A percentile compares a stretch with the other conserved stretches of the same genome.
These are phyloP conservation scores for Termitomyces sp. DNA, from an alignment of 768 basidiomycete species.

Conservation along the genomic window DNA sequence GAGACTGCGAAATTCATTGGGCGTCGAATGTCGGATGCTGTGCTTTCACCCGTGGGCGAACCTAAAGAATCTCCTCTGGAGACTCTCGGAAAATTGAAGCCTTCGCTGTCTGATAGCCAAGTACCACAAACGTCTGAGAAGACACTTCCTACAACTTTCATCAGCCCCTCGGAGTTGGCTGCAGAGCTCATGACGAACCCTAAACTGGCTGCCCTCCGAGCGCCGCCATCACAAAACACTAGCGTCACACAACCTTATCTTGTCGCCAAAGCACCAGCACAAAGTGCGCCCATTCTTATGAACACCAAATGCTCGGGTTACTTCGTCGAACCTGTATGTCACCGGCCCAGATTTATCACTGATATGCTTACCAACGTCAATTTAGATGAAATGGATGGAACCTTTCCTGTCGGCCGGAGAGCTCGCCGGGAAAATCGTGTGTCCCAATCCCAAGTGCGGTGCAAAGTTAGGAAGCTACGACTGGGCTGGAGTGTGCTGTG, in stretches of 20 bases:
- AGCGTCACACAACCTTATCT: conserved; percentile 16
- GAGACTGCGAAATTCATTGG: conserved; percentile 30
- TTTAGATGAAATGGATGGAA: conserved; percentile 97
- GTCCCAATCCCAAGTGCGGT: conserved; percentile 88
- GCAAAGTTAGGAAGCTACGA: conserved; percentile 94
- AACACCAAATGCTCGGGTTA: conserved; percentile 93
- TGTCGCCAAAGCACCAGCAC: conserved; percentile 23
- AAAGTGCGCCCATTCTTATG: conserved; percentile 60
- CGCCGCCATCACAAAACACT: conserved; percentile 4
- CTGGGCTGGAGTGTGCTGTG: conserved; percentile 92
- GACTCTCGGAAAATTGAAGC: conserved; percentile 8
- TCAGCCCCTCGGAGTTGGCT: conserved; percentile 33
- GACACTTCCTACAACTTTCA: conserved; percentile 23
- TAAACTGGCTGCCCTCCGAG: conserved; percentile 35
- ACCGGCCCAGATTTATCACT: background rate
- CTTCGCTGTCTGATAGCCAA: conserved; percentile 3
- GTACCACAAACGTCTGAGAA: conserved; percentile 9
- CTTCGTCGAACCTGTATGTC: conserved; percentile 83
- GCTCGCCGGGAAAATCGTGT: conserved; percentile 83
- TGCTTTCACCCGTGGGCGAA: conserved; percentile 24
- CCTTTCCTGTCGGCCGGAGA: conserved; percentile 68
- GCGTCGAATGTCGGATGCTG: conserved; percentile 36
- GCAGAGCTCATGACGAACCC: conserved; percentile 38
- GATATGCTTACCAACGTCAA: background rate
- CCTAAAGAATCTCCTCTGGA: conserved; percentile 10